Evolutionary conservation across 345 rosid genomes (phyloP).

Genomic region (Aquilaria malaccensis): DNA sequence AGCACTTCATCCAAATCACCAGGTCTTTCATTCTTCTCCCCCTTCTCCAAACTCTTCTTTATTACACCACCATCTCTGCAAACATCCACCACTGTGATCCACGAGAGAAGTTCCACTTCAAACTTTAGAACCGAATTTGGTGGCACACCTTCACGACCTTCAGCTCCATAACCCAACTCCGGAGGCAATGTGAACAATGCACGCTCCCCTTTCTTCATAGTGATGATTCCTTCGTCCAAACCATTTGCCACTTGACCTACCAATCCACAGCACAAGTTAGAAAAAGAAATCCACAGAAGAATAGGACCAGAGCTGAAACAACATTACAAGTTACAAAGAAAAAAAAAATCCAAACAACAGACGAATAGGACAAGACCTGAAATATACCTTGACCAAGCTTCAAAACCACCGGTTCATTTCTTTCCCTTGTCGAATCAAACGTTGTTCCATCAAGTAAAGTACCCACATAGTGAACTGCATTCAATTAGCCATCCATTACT

Average conservation of each 20-base stretch:
- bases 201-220: conserved; percentile 49
- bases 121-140: conserved; percentile 34
- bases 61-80: conserved; percentile 49
- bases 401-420: conserved; percentile 27
- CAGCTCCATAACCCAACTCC: conserved; percentile 37
- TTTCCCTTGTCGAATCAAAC: conserved; percentile 41
- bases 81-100: conserved; percentile 48
- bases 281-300: conserved; percentile 1
- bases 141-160: conserved; percentile 33
- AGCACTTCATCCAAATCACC: conserved; percentile 59
- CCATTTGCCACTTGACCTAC: conserved; percentile 40
- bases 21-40: conserved; percentile 32
- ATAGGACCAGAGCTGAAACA: not conserved
- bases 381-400: conserved; percentile 44
- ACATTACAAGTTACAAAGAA: not conserved
- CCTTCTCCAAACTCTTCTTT: conserved; percentile 46
- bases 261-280: conserved; percentile 6
- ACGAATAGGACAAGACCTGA: not conserved
- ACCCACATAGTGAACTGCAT: conserved; percentile 50
- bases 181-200: conserved; percentile 52
- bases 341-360: conserved; percentile 4
- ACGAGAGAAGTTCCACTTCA: conserved; percentile 49
- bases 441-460: conserved; percentile 40
- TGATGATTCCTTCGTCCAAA: conserved; percentile 40
- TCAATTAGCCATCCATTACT: not conserved